Evolutionary conservation across 73 alveolate species (phyloP).

Genomic region (Paramecium sonneborni): DNA sequence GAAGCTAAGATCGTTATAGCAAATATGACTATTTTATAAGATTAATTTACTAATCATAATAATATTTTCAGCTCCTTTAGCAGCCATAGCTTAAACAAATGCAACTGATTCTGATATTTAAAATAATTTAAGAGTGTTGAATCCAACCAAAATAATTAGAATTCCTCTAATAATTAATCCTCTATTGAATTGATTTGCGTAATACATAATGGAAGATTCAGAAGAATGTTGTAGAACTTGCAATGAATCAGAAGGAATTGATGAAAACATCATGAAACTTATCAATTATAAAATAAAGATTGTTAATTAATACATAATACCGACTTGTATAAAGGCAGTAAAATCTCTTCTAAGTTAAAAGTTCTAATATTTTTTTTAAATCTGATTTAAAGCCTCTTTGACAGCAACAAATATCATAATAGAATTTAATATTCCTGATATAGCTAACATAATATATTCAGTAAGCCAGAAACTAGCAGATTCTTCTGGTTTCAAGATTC

Average conservation of each 20-base stretch:
- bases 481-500: background rate
- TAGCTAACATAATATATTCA: background rate
- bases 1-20: background rate
- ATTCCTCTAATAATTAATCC: conserved; percentile 2
- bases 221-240: background rate
- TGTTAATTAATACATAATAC: background rate
- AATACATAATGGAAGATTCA: background rate
- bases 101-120: conserved; percentile 44
- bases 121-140: conserved; percentile 39
- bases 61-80: conserved; percentile 27
- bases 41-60: conserved; percentile 26
- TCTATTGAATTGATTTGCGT: background rate
- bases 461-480: background rate
- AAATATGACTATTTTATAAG: background rate
- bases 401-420: background rate
- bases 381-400: background rate
- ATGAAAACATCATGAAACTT: background rate
- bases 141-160: background rate
- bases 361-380: background rate
- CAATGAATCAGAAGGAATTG: background rate
- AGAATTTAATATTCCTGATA: background rate
- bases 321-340: background rate
- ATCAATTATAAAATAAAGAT: background rate
- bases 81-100: conserved; percentile 52
- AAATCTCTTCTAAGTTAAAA: background rate